Conservation (phyloP, 2,329 filamentous ascomycete species). For the Fusarium tuaranense region DNA sequence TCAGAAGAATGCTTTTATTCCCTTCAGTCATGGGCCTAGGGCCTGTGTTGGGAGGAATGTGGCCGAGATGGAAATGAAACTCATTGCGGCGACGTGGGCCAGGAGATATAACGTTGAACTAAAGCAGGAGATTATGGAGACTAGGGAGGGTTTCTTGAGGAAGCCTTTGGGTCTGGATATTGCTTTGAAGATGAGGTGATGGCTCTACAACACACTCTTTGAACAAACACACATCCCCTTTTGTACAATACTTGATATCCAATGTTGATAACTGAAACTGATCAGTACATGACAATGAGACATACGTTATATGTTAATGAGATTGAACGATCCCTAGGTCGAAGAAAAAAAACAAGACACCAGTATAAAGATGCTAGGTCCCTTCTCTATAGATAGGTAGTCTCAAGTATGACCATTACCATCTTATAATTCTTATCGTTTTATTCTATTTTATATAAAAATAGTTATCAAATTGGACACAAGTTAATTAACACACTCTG, state of each 20-base stretch:
- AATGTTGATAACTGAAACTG: not conserved
- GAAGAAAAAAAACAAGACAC: too few species aligned
- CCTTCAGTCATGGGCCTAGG: constrained; percentile 78
- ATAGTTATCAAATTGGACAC: too few species aligned
- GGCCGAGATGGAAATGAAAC: constrained; percentile 88
- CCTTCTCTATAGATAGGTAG: too few species aligned
- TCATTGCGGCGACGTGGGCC: constrained; percentile 78
- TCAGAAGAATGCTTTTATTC: constrained; percentile 81
- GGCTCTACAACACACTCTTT: not conserved
- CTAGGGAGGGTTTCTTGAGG: constrained; percentile 82
- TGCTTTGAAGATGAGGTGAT: constrained; percentile 43
- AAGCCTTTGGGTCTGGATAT: constrained; percentile 77
- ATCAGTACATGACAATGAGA: not conserved
- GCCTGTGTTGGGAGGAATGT: constrained; percentile 84
- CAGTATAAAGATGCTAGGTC: too few species aligned
- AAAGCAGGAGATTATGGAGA: constrained; percentile 74
- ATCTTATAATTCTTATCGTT: too few species aligned
- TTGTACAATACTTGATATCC: not conserved
- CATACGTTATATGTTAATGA: not conserved
- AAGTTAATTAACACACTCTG: too few species aligned
- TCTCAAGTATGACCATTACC: too few species aligned
- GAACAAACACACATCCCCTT: not conserved
- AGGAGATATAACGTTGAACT: constrained; percentile 62
- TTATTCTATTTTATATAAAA: too few species aligned
- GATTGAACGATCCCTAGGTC: not conserved